Conservation (phyloP, 768 basidiomycete species). For the Boletellus sp. region DNA sequence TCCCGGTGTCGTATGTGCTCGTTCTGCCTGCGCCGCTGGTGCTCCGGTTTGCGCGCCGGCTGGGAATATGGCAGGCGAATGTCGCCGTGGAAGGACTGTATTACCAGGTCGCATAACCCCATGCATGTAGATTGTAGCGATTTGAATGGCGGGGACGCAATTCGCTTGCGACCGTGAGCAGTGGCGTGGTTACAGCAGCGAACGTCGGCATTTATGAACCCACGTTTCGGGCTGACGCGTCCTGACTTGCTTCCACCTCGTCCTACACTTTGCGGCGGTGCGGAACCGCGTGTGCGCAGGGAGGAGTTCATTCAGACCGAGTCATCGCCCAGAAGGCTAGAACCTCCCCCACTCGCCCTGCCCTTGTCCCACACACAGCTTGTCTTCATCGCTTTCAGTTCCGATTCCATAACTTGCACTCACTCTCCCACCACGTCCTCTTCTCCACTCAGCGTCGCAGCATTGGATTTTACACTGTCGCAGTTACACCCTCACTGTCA, state of each 20-base stretch:
- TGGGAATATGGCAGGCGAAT: constrained; percentile 83
- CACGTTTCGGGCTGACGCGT: constrained; percentile 35
- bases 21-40: constrained; percentile 66
- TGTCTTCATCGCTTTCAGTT: constrained; percentile 15
- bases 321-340: constrained; percentile 1
- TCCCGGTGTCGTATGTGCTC: constrained; percentile 55
- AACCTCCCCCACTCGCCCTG: not conserved
- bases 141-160: not conserved
- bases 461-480: constrained; percentile 37
- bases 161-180: constrained; percentile 19
- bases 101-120: constrained; percentile 31
- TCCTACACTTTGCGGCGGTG: constrained; percentile 3
- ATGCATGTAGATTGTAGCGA: not conserved
- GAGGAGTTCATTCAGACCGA: not conserved
- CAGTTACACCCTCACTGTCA: constrained; percentile 30
- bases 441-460: constrained; percentile 24
- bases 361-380: constrained; percentile 21
- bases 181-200: constrained; percentile 28
- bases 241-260: constrained; percentile 32
- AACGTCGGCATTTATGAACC: constrained; percentile 22
- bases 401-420: constrained; percentile 8
- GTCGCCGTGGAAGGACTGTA: constrained; percentile 72
- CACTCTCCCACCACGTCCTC: constrained; percentile 25
- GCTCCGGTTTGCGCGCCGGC: constrained; percentile 56
- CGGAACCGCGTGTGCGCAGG: constrained; percentile 4